A percentile compares a stretch with the other conserved stretches of the same genome.
These are phyloP conservation scores for Erysiphe pisi DNA, from an alignment of 2,329 filamentous ascomycete species.

Conservation along the genomic window DNA sequence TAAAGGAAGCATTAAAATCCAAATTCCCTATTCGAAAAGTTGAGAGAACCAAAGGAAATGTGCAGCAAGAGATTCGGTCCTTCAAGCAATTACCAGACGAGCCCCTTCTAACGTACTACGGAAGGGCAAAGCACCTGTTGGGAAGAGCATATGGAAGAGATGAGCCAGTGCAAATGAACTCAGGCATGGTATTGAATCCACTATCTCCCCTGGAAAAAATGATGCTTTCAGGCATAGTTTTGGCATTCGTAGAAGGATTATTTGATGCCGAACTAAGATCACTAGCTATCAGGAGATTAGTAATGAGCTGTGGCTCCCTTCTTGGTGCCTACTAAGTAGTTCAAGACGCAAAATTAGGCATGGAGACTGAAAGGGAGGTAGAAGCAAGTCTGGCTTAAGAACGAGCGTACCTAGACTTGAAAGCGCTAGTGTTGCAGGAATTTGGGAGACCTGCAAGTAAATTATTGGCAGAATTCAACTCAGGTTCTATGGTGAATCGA, in stretches of 20 bases:
- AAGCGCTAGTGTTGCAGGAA: background rate
- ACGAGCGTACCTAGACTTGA: background rate
- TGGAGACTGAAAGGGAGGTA: background rate
- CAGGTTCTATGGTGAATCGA: background rate
- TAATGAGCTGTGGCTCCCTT: background rate
- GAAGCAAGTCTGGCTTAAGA: background rate
- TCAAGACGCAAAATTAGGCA: background rate
- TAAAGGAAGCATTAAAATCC: background rate
- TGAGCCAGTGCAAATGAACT: background rate
- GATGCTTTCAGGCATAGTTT: background rate
- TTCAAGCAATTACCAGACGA: background rate
- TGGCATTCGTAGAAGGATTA: background rate
- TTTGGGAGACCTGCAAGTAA: background rate
- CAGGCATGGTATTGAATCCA: background rate
- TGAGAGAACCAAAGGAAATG: background rate
- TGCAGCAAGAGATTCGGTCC: background rate
- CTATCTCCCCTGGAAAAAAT: background rate
- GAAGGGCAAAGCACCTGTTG: background rate
- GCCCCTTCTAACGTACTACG: background rate
- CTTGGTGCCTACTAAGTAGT: background rate
- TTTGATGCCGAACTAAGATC: background rate
- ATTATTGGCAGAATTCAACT: background rate
- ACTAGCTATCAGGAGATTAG: background rate
- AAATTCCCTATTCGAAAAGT: background rate
- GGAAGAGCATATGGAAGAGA: background rate